Base-by-base conservation (phyloP, 345 rosid species). In the Xanthoceras sorbifolium region DNA sequence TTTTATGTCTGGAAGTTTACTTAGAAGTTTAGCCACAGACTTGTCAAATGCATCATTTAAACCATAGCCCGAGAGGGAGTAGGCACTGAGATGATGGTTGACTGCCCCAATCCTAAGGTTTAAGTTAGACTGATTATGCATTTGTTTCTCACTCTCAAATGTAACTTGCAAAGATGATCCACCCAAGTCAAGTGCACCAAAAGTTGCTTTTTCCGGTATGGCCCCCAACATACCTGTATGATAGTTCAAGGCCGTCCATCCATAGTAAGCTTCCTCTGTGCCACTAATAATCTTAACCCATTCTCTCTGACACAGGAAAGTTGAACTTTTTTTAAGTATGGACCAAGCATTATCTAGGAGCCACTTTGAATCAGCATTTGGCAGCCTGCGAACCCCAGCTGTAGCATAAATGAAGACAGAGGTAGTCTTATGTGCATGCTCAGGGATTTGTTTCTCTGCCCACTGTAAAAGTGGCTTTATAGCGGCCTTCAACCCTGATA, bases 121-220 rank as follows among this genome's bases (percentile, higher is more conserved):
- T 69, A 92, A 80, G 82, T 89, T 89, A 75, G 89, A 89, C 72
- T 83, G 85, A 42, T 88, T 90, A 74, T 69, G 92, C n/a, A 76
- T 76, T 18, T 75, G 85, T 60, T 86, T 87, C 81, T 85, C 87
- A 75, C 86, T 89, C 87, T 96, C 99, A 83, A 96, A 96, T 28
- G 99, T 96, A 71, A 96, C 97, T 85, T 96, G 99, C 84, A 96
- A 83, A n/a, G 99, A 96, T 14, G 98, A 96, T 38, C 99, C 99
- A 64, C 99, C 99, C 82, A 96, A 82, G 84, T 96, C 99, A 75
- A 96, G 98, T 48, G 99, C 90, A 76, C 99, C 99, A 84, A 91
- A 96, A 69, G 98, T 96, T 54, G 85, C 85, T 79, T 85, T 92
- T 78, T 89, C 92, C 18, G 93, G 97, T 54, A 64, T 42, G 26